Base-by-base conservation (phyloP, 495 filamentous ascomycete species). In the Penicillium maclennaniae region DNA sequence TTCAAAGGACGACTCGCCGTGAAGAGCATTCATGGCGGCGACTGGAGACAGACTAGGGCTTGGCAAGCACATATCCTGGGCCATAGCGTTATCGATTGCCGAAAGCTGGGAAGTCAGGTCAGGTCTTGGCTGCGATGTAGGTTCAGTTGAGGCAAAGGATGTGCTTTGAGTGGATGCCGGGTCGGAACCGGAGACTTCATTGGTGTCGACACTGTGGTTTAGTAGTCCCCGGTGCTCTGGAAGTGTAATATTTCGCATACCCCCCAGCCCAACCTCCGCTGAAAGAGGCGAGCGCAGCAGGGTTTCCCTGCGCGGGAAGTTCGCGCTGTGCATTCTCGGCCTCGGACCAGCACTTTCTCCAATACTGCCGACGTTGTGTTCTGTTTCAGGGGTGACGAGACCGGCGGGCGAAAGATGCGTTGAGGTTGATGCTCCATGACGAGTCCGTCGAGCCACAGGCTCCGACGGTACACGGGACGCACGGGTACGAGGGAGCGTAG, bases 21-120 rank as follows among this genome's bases (percentile, higher is more conserved):
- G 71, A 43, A 79, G 56, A 4, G 84, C 71, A 60, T 86, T 87
- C 54, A 89, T 83, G 27, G 90, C 88, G 21, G 91, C 85, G 34
- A 95, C 92, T 1, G 93, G 93, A 17, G 95, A 97, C 43, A 97
- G 74, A 56, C 93, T 91, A 36, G 93, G 93, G 63, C 93, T 97
- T 28, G 95, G 95, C 45, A 99, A 76, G 66, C 90, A 97, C 55
- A 88, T 88, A 70, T 96, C 91, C 65, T 93, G 88, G 23, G 83
- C 82, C 26, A 83, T 82, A 2, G 84, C 83, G 61, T 85, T 87
- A 47, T 77, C 74, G 46, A 78, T 61, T 23, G 62, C 67, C 6
- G 69, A 65, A 7, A 69, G 52, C 34, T 68, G 69, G n/a, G 71
- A 62, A 2, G 56, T 28, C 8, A 60, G 55, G n/a, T 69, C 69